These are phyloP conservation scores for Trichothecium sympodiale DNA, from an alignment of 2,329 filamentous ascomycete species.

Conservation along the genomic window DNA sequence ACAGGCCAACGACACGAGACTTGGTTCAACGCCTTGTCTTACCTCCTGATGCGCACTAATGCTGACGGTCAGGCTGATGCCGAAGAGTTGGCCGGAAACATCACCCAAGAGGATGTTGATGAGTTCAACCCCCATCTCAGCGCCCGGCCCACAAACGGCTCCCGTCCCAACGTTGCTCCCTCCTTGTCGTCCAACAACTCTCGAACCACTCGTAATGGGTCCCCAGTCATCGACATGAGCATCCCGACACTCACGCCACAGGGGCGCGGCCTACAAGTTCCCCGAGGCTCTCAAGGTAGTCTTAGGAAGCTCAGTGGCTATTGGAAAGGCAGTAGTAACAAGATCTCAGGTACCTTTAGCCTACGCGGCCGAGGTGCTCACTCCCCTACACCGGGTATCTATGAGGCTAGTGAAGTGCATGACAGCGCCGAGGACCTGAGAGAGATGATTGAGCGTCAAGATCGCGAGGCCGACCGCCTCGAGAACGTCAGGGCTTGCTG, in stretches of 20 bases:
- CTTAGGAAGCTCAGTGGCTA: constrained; percentile 50
- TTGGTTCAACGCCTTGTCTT: constrained; percentile 96
- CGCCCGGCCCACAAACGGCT: constrained; percentile 17
- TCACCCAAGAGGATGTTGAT: constrained; percentile 52
- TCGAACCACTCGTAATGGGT: constrained; percentile 55
- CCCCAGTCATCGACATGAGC: constrained; percentile 41
- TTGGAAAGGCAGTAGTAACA: constrained; percentile 36
- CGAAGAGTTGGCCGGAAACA: constrained; percentile 45
- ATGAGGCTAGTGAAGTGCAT: constrained; percentile 51
- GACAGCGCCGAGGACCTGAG: constrained; percentile 78
- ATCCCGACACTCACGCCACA: constrained; percentile 46
- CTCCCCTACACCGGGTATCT: constrained; percentile 28
- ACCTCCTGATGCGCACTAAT: constrained; percentile 70
- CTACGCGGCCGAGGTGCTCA: constrained; percentile 37
- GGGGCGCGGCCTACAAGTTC: constrained; percentile 16
- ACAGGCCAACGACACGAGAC: constrained; percentile 94
- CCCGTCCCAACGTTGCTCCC: constrained; percentile 41
- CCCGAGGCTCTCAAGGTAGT: constrained; percentile 30
- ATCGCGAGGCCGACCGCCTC: constrained; percentile 65
- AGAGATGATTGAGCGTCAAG: constrained; percentile 67
- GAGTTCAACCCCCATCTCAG: constrained; percentile 70
- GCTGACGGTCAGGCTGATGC: constrained; percentile 51
- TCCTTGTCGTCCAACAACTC: constrained; percentile 78
- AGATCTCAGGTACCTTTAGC: constrained; percentile 38
- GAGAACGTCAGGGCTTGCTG: constrained; percentile 97